These are phyloP conservation scores for Yamadazyma diospyri DNA, from an alignment of 1,139 yeast species.

Conservation along the genomic window DNA sequence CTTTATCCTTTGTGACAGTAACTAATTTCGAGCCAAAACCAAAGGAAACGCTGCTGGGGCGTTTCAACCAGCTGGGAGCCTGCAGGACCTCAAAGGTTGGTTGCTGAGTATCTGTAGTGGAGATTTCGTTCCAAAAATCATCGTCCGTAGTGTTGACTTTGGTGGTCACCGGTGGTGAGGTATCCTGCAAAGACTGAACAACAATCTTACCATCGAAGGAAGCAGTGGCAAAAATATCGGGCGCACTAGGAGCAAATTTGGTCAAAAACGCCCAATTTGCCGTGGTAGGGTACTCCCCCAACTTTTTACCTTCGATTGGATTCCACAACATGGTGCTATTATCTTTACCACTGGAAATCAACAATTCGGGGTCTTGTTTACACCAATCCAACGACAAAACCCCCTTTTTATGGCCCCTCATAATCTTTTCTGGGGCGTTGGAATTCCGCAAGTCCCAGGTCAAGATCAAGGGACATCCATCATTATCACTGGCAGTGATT, in stretches of 20 bases:
- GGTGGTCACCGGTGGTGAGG: conserved; percentile 51
- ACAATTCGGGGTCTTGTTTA: conserved; percentile 67
- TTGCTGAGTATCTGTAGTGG: conserved; percentile 72
- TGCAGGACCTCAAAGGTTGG: conserved; percentile 65
- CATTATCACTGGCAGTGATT: conserved; percentile 83
- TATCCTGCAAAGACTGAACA: conserved; percentile 86
- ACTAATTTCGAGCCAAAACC: conserved; percentile 94
- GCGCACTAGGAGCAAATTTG: conserved; percentile 80
- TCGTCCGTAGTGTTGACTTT: conserved; percentile 58
- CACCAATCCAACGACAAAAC: conserved; percentile 94
- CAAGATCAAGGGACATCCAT: conserved; percentile 73
- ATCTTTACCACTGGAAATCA: conserved; percentile 90
- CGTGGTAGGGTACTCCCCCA: conserved; percentile 88
- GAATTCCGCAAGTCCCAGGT: conserved; percentile 96
- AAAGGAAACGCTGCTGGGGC: conserved; percentile 75
- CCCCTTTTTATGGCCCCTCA: conserved; percentile 85
- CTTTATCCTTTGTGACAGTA: conserved; percentile 41
- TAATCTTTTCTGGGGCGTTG: conserved; percentile 74
- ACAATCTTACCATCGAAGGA: conserved; percentile 86
- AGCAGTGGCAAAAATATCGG: conserved; percentile 90
- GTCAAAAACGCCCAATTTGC: conserved; percentile 94
- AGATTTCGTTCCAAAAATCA: conserved; percentile 76
- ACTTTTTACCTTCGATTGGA: conserved; percentile 63
- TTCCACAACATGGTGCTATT: conserved; percentile 89
- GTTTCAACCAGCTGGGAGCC: conserved; percentile 86